Base-by-base conservation (phyloP, 495 filamentous ascomycete genomes). In the Neurospora sp. region DNA sequence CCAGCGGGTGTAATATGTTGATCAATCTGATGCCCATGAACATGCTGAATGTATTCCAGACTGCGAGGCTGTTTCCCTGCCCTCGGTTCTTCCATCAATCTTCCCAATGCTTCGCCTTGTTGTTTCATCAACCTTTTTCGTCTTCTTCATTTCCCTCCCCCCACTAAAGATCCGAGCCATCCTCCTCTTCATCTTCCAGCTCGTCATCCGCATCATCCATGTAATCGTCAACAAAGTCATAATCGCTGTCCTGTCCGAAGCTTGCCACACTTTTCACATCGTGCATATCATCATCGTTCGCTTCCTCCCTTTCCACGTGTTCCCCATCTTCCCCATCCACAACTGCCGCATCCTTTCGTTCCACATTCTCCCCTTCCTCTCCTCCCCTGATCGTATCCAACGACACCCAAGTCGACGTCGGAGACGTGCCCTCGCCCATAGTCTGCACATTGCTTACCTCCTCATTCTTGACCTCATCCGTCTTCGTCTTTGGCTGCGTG, bases 171-270 rank as follows among this genome's bases (percentile, higher is more conserved):
- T 17, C 27, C 53, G 53, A 35, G 53, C 14, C 53, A 37, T 65
- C 53, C 6, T 79, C 78, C 53, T 78, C 75, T 8, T 80, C 82
- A 16, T 83, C 78, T 10, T 78, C 74, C 14, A 87, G 78, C 70
- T 87, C 79, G 14, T 79, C 80, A 35, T 82, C 79, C 2, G 79
- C 79, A 8, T 83, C 83, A 45, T 83, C 82, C 8, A 83, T 16
- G 14, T 17, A 35, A 16, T 65, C 53, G 7, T 65, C 14, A 14
- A 65, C 14, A 1, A 65, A 65, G 14, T 65, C 53, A 65, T 65
- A 65, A 4, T 59, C 48, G 22, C 53, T 65, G 53, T 65, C 27
- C 20, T 61, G 4, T 5, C 12, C 53, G 1, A 17, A 7, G 53
- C 53, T 65, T 37, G 27, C 14, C 12, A 65, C 27, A 37, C 53